Evolutionary conservation across 2,329 filamentous ascomycete genomes (phyloP).

Genomic region (Arthrobotrys sphaeroides): DNA sequence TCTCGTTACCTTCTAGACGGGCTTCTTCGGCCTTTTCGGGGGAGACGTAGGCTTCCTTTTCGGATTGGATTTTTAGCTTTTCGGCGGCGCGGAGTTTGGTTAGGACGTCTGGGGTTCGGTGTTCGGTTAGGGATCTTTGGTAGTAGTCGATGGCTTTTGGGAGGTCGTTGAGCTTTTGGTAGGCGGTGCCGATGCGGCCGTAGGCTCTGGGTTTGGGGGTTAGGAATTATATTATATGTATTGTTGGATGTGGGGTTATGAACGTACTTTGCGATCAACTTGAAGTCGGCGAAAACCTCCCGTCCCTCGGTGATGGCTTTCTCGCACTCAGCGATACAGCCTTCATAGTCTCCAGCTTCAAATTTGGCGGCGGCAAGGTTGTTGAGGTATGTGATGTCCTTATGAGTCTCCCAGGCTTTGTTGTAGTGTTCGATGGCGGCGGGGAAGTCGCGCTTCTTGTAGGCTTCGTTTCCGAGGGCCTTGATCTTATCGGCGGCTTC

Average conservation of each 20-base stretch:
- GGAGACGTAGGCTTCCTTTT: constrained; percentile 83
- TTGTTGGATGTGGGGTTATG: background rate
- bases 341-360: constrained; percentile 94
- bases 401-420: constrained; percentile 92
- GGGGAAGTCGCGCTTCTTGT: constrained; percentile 98
- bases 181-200: constrained; percentile 89
- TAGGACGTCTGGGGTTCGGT: constrained; percentile 92
- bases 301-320: constrained; percentile 91
- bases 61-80: constrained; percentile 80
- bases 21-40: constrained; percentile 93
- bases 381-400: constrained; percentile 98
- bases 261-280: constrained; percentile 87
- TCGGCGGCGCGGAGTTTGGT: constrained; percentile 91
- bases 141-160: constrained; percentile 85
- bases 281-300: constrained; percentile 91
- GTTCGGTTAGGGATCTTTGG: constrained; percentile 92
- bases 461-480: constrained; percentile 88
- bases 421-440: constrained; percentile 91
- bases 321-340: constrained; percentile 84
- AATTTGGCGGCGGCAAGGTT: constrained; percentile 94
- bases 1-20: constrained; percentile 90
- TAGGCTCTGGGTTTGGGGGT: constrained; percentile 67
- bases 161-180: constrained; percentile 88
- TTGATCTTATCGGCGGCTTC: constrained; percentile 94
- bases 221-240: constrained; percentile 58